Conservation (phyloP, 345 rosid species). For the Hevea brasiliensis region DNA sequence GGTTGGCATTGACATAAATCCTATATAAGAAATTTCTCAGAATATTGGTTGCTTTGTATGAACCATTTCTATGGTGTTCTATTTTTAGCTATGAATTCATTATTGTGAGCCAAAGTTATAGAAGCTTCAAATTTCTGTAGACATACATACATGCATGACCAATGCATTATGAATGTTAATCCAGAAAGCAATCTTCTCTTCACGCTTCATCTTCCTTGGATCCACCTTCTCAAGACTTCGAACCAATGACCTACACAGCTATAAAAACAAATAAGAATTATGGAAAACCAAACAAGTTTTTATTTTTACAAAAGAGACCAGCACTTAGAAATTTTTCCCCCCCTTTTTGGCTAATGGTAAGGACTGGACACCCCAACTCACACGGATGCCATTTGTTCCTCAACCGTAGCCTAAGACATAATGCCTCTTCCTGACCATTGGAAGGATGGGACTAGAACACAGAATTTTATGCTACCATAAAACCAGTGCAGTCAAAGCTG, state of each 20-base stretch:
- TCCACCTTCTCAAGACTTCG: slow-evolving; percentile 75
- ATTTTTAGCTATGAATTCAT: not conserved
- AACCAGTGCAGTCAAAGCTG: not conserved
- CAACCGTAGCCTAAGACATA: not conserved
- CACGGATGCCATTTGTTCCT: not conserved
- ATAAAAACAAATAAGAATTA: slow-evolving; percentile 18
- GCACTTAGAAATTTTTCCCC: no score
- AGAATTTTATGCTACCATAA: not conserved
- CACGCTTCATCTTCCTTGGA: slow-evolving; percentile 74
- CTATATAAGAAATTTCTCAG: not conserved
- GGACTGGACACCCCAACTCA: not conserved
- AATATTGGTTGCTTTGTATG: not conserved
- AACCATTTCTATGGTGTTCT: not conserved
- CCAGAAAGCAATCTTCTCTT: slow-evolving; percentile 95
- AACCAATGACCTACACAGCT: slow-evolving; percentile 58
- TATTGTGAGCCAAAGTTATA: not conserved
- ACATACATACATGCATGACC: slow-evolving; percentile 67
- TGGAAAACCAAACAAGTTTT: not conserved
- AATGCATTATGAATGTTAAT: slow-evolving; percentile 86
- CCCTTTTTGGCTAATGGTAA: not conserved
- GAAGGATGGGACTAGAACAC: not conserved
- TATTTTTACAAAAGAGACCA: not conserved
- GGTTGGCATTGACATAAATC: not conserved
- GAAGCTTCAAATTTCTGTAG: slow-evolving; percentile 14
- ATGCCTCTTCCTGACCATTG: not conserved